These are phyloP conservation scores for Fagopyrum homotropicum DNA, from an alignment of 148 eudicot genomes.

Conservation along the genomic window DNA sequence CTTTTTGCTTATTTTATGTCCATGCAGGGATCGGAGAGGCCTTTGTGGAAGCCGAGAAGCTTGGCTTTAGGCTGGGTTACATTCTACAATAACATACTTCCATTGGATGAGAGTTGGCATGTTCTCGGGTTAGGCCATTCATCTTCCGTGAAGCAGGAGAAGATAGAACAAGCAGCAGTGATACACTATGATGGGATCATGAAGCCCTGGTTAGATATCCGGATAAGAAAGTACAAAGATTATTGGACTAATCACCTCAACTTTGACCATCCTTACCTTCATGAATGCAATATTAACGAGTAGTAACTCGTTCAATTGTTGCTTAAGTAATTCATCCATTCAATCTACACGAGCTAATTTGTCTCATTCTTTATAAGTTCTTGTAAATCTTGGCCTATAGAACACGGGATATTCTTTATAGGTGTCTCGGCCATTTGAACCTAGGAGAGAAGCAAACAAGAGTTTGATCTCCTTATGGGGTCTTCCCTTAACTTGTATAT, in stretches of 20 bases:
- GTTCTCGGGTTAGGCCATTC: slow-evolving; percentile 76
- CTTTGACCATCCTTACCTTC: slow-evolving; percentile 60
- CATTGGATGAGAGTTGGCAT: slow-evolving; percentile 69
- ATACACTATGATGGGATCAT: slow-evolving; percentile 81
- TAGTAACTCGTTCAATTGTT: slow-evolving; percentile 15
- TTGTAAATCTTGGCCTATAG: slow-evolving; percentile 3
- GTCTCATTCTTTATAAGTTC: not conserved
- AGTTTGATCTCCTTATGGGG: not conserved
- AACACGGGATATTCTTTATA: not conserved
- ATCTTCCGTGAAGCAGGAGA: slow-evolving; percentile 33
- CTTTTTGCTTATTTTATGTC: slow-evolving; percentile 1
- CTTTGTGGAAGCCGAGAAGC: slow-evolving; percentile 64
- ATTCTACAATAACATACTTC: slow-evolving; percentile 60
- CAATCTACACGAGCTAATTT: not conserved
- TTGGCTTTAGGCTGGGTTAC: slow-evolving; percentile 93
- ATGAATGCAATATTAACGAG: slow-evolving; percentile 79
- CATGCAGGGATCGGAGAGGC: slow-evolving; percentile 64
- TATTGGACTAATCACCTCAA: slow-evolving; percentile 64
- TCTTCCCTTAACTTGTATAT: not conserved
- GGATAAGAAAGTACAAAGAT: slow-evolving; percentile 56
- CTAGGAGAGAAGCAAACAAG: not conserved
- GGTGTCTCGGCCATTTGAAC: not conserved
- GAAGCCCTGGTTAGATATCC: slow-evolving; percentile 97
- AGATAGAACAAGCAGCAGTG: slow-evolving; percentile 66
- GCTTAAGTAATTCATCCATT: too few relatives aligned